These are phyloP conservation scores for Tolypocladium ophioglossoides DNA, from an alignment of 2,329 filamentous ascomycete genomes.

Conservation along the genomic window DNA sequence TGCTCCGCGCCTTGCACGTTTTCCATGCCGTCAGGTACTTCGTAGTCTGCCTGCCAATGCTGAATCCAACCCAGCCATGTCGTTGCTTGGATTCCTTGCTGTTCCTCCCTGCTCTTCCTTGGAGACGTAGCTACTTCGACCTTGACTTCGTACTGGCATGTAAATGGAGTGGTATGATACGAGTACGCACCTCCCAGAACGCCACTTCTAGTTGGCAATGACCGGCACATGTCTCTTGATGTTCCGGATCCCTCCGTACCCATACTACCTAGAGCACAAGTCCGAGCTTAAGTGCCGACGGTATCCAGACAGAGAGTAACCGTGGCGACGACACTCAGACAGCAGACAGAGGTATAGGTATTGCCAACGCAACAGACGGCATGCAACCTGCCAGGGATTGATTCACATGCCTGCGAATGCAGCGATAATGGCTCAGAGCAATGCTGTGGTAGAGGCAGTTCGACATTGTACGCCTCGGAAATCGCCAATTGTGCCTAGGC, in stretches of 20 bases:
- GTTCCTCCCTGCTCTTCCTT: too few species aligned
- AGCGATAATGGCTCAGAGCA: background rate
- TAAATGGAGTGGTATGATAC: background rate
- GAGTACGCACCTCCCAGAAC: background rate
- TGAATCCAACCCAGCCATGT: too few species aligned
- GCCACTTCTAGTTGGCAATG: background rate
- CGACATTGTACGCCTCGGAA: background rate
- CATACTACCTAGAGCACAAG: background rate
- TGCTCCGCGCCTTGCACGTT: background rate
- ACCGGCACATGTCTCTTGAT: background rate
- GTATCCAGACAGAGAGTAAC: background rate
- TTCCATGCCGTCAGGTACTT: background rate
- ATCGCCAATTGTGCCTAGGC: background rate
- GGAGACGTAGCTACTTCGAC: too few species aligned
- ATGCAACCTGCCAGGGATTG: background rate
- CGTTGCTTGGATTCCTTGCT: too few species aligned
- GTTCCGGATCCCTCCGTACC: background rate
- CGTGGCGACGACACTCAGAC: background rate
- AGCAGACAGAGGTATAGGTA: background rate
- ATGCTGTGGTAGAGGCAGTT: background rate
- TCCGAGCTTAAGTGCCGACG: background rate
- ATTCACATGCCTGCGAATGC: background rate
- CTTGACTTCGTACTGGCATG: too few species aligned
- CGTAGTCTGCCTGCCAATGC: too few species aligned
- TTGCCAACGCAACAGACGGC: background rate